Evolutionary conservation across 2,329 filamentous ascomycete genomes (phyloP).

Genomic region (Pochonia chlamydosporia): DNA sequence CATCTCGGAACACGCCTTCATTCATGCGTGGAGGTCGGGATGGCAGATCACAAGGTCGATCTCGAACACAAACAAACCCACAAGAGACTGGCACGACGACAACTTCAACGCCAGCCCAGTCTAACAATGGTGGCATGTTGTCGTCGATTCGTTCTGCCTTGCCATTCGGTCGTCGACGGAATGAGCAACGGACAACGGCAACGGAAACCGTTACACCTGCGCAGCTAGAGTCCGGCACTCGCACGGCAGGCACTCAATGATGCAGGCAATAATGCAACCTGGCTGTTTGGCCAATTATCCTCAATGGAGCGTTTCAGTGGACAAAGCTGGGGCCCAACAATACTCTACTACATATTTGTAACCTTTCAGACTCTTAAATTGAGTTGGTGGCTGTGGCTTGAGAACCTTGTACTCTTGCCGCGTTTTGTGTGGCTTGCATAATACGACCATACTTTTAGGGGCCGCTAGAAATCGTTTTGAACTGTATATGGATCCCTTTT

Average conservation of each 20-base stretch:
- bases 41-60: slow-evolving; percentile 1
- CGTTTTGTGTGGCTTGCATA: too few species aligned
- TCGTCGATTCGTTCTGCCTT: slow-evolving; percentile 27
- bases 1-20: background rate
- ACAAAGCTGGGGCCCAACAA: background rate
- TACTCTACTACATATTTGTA: too few species aligned
- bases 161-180: slow-evolving; percentile 23
- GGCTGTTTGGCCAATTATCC: background rate
- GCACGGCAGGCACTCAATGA: slow-evolving; percentile 12
- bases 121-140: slow-evolving; percentile 18
- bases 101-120: background rate
- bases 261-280: background rate
- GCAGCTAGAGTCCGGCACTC: slow-evolving; percentile 40
- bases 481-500: background rate
- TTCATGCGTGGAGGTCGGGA: background rate
- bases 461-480: too few species aligned
- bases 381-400: too few species aligned
- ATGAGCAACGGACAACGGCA: slow-evolving; percentile 14
- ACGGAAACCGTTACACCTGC: slow-evolving; percentile 33
- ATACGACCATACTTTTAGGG: too few species aligned
- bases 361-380: too few species aligned
- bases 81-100: slow-evolving; percentile 10
- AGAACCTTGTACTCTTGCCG: too few species aligned
- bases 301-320: background rate
- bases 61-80: slow-evolving; percentile 4